Evolutionary conservation across 225 moss, liverwort and hornwort species (phyloP), one percentile per base, ranked within the genome.

Genomic region (Marchantia paleacea): DNA sequence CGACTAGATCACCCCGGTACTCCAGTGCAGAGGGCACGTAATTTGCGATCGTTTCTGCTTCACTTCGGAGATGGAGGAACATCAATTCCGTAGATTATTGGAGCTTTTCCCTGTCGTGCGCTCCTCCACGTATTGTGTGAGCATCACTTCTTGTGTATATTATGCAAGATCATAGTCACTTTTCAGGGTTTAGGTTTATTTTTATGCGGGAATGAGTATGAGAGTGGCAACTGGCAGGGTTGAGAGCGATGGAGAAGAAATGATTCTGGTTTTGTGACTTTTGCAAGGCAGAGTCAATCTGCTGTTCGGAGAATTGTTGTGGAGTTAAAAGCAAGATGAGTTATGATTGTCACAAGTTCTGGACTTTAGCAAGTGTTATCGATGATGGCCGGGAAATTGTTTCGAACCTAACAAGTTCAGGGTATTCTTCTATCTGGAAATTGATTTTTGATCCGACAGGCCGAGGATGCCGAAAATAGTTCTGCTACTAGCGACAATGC

Each of bases 111-210:
- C 79, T 13, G 24, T 79, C 7, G 69, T 79, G 49, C 79, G 79
- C 55, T 79, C 69, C 7, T 79, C 79, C 7, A 71, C 79, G 19
- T 79, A 79, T 29, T 79, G 79, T 79, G 79, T 79, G 48, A 79
- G 78, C 19, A 26, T 12, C 7, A 11, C 0, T 22, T 7, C 77
- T 47, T 22, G 14, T 49, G 3, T 48, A 4, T 20, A 7, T 39
- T 20, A 11, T 58, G 7, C 19, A 29, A 55, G 26, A 26, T 57
- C 29, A 0, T n/a, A 50, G 22, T 66, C 0, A 13, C 7, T 50
- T 72, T 52, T n/a, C 72, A 51, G 50, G 70, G 20, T 71, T 71
- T 20, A 14, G n/a, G n/a, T 26, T 12, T 72, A 39, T 39, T 39
- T 39, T 39, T 39, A 2, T 39, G 3, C 51, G 10, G 51, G 52